Evolutionary conservation across 1,139 yeast genomes (phyloP).

Genomic region (Scheffersomyces quercinus): DNA sequence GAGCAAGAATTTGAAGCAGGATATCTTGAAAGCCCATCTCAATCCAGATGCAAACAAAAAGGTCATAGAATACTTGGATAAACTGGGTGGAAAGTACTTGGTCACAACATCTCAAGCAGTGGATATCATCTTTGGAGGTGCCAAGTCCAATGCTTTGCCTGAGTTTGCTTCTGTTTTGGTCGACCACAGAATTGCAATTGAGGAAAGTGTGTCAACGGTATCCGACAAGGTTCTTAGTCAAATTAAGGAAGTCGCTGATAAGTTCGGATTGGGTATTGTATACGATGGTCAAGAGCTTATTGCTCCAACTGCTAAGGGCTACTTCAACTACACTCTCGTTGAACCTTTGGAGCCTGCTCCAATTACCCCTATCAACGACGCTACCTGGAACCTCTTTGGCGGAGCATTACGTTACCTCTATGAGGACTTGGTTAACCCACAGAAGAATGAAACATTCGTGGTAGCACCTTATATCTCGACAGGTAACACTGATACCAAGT

Average conservation of each 20-base stretch:
- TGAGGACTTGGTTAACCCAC: constrained; percentile 45
- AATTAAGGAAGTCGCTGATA: constrained; percentile 41
- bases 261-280: constrained; percentile 47
- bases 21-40: constrained; percentile 43
- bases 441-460: constrained; percentile 23
- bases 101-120: constrained; percentile 67
- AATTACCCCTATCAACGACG: constrained; percentile 47
- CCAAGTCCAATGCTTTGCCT: constrained; percentile 73
- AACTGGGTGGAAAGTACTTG: constrained; percentile 34
- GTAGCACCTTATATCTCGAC: constrained; percentile 30
- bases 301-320: constrained; percentile 39
- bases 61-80: constrained; percentile 35
- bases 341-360: constrained; percentile 60
- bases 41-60: constrained; percentile 42
- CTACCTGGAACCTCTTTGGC: constrained; percentile 53
- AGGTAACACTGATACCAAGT: constrained; percentile 41
- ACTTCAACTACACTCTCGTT: constrained; percentile 41
- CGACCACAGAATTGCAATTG: constrained; percentile 61
- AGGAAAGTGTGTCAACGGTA: constrained; percentile 44
- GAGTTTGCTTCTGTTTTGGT: constrained; percentile 58
- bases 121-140: constrained; percentile 71
- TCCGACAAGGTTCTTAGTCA: constrained; percentile 37
- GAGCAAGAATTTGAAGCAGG: constrained; percentile 29
- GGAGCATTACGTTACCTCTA: constrained; percentile 60
- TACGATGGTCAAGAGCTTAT: constrained; percentile 33